phyloP scores from a whole-genome alignment of 305 asterid species.

The Plantago lanceolata region DNA sequence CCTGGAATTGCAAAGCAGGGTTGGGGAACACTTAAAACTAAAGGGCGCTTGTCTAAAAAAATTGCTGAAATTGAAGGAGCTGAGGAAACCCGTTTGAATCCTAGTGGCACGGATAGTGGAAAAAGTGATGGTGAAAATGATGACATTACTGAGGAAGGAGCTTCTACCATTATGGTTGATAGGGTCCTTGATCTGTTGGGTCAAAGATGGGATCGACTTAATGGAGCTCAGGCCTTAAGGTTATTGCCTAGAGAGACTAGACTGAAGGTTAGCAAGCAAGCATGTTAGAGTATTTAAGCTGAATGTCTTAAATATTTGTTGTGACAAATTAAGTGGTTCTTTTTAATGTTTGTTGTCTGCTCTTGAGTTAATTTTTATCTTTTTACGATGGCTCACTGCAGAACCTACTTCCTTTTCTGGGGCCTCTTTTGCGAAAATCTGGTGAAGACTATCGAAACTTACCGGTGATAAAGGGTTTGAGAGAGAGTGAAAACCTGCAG shows the following conservation, averaged over 20 bases:
- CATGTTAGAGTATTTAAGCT: background rate
- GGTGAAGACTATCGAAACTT: constrained; percentile 80
- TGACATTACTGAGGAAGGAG: constrained; percentile 61
- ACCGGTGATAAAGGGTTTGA: constrained; percentile 80
- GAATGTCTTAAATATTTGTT: constrained; percentile 13
- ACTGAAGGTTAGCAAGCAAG: constrained; percentile 53
- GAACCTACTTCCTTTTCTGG: constrained; percentile 91
- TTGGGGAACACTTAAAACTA: constrained; percentile 44
- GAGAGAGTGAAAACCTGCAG: constrained; percentile 92
- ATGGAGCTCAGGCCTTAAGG: constrained; percentile 92
- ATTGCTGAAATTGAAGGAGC: constrained; percentile 87
- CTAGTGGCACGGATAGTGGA: constrained; percentile 89
- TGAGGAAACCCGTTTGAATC: constrained; percentile 64
- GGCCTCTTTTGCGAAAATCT: constrained; percentile 88
- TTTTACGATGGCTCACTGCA: constrained; percentile 37
- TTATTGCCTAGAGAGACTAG: constrained; percentile 91
- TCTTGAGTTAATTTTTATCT: constrained; percentile 11
- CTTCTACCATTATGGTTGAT: constrained; percentile 78
- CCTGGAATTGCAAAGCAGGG: constrained; percentile 49
- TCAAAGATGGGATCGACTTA: constrained; percentile 89
- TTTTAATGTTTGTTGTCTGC: constrained; percentile 14
- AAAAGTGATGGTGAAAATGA: constrained; percentile 83
- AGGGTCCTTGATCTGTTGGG: constrained; percentile 89
- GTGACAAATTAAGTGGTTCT: constrained; percentile 16
- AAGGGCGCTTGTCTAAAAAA: constrained; percentile 55